Evolutionary conservation across 164 flowering plant genomes (phyloP).

Genomic region (Berberis vulgaris): DNA sequence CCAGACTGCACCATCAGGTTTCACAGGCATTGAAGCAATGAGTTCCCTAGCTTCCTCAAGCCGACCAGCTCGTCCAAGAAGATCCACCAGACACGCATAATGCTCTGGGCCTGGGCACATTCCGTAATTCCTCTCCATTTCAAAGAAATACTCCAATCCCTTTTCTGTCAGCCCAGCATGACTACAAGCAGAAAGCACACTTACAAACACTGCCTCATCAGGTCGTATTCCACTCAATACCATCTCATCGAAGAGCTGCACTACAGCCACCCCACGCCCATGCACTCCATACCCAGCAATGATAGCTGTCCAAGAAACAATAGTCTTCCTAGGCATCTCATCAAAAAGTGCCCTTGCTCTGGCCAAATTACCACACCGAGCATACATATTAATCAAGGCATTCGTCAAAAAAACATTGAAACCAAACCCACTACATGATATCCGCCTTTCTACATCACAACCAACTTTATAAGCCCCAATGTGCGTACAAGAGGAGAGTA

Average conservation of each 20-base stretch:
- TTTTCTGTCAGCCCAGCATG: slow-evolving; percentile 12
- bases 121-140: slow-evolving; percentile 11
- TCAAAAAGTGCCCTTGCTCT: slow-evolving; percentile 12
- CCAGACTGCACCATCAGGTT: slow-evolving; percentile 17
- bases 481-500: slow-evolving; percentile 70
- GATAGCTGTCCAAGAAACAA: slow-evolving; percentile 18
- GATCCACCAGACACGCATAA: slow-evolving; percentile 15
- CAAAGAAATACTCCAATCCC: slow-evolving; percentile 8
- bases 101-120: slow-evolving; percentile 13
- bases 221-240: slow-evolving; percentile 8
- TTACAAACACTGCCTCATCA: slow-evolving; percentile 8
- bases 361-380: slow-evolving; percentile 9
- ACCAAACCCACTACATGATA: slow-evolving; percentile 23
- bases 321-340: slow-evolving; percentile 2
- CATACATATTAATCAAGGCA: slow-evolving; percentile 19
- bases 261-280: slow-evolving; percentile 7
- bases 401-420: slow-evolving; percentile 19
- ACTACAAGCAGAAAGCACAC: slow-evolving; percentile 13
- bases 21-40: slow-evolving; percentile 11
- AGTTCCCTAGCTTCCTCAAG: slow-evolving; percentile 16
- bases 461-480: slow-evolving; percentile 67
- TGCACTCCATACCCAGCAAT: slow-evolving; percentile 16
- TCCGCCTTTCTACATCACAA: slow-evolving; percentile 31
- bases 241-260: slow-evolving; percentile 14
- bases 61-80: slow-evolving; percentile 11